A percentile compares a stretch with the other conserved stretches of the same genome.
Conservation (phyloP, 371 early-diverging fungal genomes). For the Mortierella sp. region DNA sequence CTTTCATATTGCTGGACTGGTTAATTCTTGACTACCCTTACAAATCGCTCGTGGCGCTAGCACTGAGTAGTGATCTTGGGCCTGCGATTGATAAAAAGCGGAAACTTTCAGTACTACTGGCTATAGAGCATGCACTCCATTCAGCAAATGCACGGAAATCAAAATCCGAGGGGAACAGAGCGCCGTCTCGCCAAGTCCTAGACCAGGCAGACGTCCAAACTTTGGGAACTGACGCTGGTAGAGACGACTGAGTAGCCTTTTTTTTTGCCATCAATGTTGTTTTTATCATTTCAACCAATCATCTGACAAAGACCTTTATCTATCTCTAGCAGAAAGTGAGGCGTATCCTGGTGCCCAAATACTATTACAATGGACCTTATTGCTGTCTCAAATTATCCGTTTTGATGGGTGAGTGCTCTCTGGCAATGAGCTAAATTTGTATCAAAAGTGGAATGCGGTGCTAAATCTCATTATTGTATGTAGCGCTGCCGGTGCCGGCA, state of each 20-base stretch:
- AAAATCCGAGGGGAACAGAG: not conserved
- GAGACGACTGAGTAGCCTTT: not conserved
- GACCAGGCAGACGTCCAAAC: not conserved
- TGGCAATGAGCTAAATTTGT: not conserved
- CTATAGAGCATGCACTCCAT: conserved; percentile 29
- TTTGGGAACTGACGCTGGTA: not conserved
- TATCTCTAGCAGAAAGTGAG: not conserved
- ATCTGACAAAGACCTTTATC: not conserved
- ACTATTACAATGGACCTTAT: conserved; percentile 13
- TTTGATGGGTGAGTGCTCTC: conserved; percentile 17
- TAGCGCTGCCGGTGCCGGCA: conserved; percentile 7
- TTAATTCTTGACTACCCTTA: conserved; percentile 16
- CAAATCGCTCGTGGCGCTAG: conserved; percentile 7
- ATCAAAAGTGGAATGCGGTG: not conserved
- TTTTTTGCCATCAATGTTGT: not conserved
- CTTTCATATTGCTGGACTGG: conserved; percentile 41
- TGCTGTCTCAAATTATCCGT: conserved; percentile 9
- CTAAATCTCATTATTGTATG: not conserved
- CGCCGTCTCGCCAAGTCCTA: not conserved
- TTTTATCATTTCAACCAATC: not conserved
- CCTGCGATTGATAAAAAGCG: conserved; percentile 22
- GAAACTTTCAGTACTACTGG: conserved; percentile 29
- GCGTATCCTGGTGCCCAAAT: not conserved
- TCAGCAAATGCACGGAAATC: not conserved
- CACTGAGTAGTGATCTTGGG: conserved; percentile 19